Evolutionary conservation across 208 protist genomes (phyloP).

Genomic region (Trypanosoma avium): DNA sequence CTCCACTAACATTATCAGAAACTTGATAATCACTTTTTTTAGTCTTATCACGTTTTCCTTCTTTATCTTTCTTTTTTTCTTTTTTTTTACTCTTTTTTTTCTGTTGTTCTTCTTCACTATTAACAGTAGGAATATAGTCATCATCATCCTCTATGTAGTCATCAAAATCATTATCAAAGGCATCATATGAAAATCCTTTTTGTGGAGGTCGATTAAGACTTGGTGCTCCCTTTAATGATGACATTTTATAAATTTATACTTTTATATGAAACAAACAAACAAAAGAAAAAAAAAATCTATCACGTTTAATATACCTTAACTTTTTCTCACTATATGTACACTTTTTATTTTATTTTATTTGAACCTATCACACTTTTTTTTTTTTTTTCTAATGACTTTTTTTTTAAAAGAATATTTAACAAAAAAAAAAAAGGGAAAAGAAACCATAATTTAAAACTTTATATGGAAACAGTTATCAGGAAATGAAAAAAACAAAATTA

Average conservation of each 20-base stretch:
- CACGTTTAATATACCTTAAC: too few species aligned
- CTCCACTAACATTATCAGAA: neutral
- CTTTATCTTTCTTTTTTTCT: conserved; percentile 23
- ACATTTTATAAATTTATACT: conserved; percentile 21
- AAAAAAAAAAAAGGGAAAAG: too few species aligned
- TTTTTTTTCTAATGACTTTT: neutral
- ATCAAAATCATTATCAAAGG: conserved; percentile 22
- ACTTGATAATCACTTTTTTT: conserved; percentile 15
- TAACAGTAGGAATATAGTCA: conserved; percentile 39
- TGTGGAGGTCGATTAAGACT: conserved; percentile 34
- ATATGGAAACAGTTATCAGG: too few species aligned
- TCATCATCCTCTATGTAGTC: conserved; percentile 44
- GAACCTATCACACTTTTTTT: neutral
- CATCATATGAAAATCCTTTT: conserved; percentile 44
- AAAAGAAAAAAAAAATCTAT: too few species aligned
- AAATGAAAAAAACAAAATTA: too few species aligned
- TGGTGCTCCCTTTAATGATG: conserved; percentile 55
- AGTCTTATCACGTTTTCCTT: conserved; percentile 28
- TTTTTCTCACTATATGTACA: neutral
- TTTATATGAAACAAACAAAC: too few species aligned
- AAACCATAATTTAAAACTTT: too few species aligned
- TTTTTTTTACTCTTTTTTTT: conserved; percentile 28
- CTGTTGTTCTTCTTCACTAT: conserved; percentile 22
- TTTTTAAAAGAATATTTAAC: too few species aligned
- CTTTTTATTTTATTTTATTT: neutral